Evolutionary conservation across 805 yeast species (phyloP).

Genomic region (Cyberlindnera bimundalis): DNA sequence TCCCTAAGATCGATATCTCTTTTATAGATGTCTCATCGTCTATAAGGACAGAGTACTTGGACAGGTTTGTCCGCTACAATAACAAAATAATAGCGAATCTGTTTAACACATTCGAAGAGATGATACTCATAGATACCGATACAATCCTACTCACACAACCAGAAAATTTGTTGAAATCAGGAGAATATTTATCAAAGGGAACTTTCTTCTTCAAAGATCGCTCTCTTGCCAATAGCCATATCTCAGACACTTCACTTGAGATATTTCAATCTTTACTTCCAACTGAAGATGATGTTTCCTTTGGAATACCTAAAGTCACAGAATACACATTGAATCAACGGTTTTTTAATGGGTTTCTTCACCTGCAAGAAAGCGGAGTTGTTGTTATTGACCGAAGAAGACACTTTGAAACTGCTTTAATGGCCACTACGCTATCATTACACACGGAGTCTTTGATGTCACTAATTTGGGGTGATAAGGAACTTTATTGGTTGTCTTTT

Average conservation of each 20-base stretch:
- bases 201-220: slow-evolving; percentile 46
- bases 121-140: slow-evolving; percentile 52
- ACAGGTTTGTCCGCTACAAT: slow-evolving; percentile 31
- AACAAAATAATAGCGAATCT: slow-evolving; percentile 51
- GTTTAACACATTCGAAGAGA: slow-evolving; percentile 52
- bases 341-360: slow-evolving; percentile 18
- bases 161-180: slow-evolving; percentile 32
- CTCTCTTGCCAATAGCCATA: slow-evolving; percentile 9
- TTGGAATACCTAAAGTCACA: slow-evolving; percentile 8
- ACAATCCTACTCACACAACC: slow-evolving; percentile 41
- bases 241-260: neutral
- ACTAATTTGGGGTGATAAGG: slow-evolving; percentile 36
- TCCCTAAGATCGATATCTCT: slow-evolving; percentile 22
- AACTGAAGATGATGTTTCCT: slow-evolving; percentile 1
- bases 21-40: slow-evolving; percentile 23
- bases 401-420: slow-evolving; percentile 26
- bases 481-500: slow-evolving; percentile 35
- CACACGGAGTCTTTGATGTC: slow-evolving; percentile 21
- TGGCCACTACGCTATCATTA: slow-evolving; percentile 20
- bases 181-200: slow-evolving; percentile 33
- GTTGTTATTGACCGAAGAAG: slow-evolving; percentile 21
- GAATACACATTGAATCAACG: slow-evolving; percentile 2
- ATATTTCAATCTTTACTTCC: slow-evolving; percentile 11
- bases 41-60: slow-evolving; percentile 7
- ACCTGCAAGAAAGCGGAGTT: slow-evolving; percentile 32